Evolutionary conservation across 1,284 basidiomycete genomes (phyloP).

Genomic region (Trametes pubescens): DNA sequence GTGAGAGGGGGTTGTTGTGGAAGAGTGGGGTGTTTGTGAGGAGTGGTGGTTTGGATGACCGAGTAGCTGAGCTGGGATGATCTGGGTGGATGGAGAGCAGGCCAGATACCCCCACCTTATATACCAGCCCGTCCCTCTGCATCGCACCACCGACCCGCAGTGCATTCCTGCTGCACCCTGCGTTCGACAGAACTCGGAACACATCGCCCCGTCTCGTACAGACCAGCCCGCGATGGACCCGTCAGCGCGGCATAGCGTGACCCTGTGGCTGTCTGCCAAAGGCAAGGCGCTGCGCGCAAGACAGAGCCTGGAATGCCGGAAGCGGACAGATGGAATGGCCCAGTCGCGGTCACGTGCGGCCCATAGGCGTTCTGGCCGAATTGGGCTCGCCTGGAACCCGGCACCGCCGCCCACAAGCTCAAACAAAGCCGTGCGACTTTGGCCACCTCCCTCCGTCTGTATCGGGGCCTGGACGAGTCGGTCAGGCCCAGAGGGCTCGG

Average conservation of each 20-base stretch:
- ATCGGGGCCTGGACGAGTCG: conserved; percentile 1
- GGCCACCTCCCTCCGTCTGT: not conserved
- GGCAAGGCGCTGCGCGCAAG: conserved; percentile 15
- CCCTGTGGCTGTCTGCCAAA: conserved; percentile 5
- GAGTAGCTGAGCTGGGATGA: conserved; percentile 24
- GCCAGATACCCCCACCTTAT: conserved; percentile 24
- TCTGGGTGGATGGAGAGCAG: conserved; percentile 31
- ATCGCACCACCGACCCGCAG: conserved; percentile 5
- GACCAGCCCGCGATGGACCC: conserved; percentile 30
- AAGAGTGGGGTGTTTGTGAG: conserved; percentile 21
- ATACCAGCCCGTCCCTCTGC: conserved; percentile 17
- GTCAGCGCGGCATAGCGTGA: conserved; percentile 11
- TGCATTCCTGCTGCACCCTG: conserved; percentile 1
- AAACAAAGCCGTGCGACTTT: conserved; percentile 25
- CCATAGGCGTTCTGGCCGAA: conserved; percentile 33
- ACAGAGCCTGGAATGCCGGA: conserved; percentile 24
- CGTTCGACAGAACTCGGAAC: conserved; percentile 36
- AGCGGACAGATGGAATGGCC: conserved; percentile 22
- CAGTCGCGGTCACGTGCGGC: conserved; percentile 34
- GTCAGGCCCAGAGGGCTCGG: conserved; percentile 2
- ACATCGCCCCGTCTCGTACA: conserved; percentile 31
- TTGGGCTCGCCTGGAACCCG: conserved; percentile 31
- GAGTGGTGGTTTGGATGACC: conserved; percentile 11
- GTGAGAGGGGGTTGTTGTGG: conserved; percentile 18
- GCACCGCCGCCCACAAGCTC: conserved; percentile 31